Percentiles rank a stretch among this genome's conserved stretches.
Conservation (phyloP, 2,329 filamentous ascomycete species). For the Calonectria montana region DNA sequence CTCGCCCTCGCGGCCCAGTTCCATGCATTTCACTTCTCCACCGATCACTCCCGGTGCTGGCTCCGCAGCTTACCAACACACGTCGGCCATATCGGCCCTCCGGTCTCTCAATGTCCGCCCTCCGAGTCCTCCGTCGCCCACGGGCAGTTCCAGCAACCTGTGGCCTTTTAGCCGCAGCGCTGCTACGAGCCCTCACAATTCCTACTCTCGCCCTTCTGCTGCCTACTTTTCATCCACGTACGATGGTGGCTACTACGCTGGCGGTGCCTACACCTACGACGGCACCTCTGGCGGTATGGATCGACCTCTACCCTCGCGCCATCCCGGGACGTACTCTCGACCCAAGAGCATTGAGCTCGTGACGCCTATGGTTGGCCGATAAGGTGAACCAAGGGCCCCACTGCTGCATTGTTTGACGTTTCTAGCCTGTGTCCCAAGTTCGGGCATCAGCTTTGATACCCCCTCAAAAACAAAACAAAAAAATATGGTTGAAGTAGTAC, state of each 20-base stretch:
- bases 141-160: slow-evolving; percentile 54
- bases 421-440: background rate
- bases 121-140: slow-evolving; percentile 67
- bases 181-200: slow-evolving; percentile 64
- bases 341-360: slow-evolving; percentile 74
- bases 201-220: slow-evolving; percentile 57
- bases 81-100: slow-evolving; percentile 66
- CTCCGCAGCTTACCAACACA: slow-evolving; percentile 51
- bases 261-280: slow-evolving; percentile 54
- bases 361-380: slow-evolving; percentile 68
- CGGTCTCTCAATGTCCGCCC: slow-evolving; percentile 66
- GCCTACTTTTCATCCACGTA: slow-evolving; percentile 65
- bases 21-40: slow-evolving; percentile 65
- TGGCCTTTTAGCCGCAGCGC: slow-evolving; percentile 67
- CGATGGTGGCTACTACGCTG: slow-evolving; percentile 54
- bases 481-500: slow-evolving; percentile 1
- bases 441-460: background rate
- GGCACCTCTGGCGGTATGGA: slow-evolving; percentile 54
- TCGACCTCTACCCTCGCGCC: slow-evolving; percentile 67
- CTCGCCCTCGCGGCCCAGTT: slow-evolving; percentile 69
- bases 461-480: background rate
- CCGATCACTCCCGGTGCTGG: slow-evolving; percentile 57
- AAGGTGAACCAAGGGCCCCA: slow-evolving; percentile 22
- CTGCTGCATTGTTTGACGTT: slow-evolving; percentile 10
- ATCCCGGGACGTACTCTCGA: slow-evolving; percentile 65